Percentiles rank a stretch among this genome's conserved stretches.
Conservation (phyloP, 441 rosid species). For the Bruguiera hainesii region DNA sequence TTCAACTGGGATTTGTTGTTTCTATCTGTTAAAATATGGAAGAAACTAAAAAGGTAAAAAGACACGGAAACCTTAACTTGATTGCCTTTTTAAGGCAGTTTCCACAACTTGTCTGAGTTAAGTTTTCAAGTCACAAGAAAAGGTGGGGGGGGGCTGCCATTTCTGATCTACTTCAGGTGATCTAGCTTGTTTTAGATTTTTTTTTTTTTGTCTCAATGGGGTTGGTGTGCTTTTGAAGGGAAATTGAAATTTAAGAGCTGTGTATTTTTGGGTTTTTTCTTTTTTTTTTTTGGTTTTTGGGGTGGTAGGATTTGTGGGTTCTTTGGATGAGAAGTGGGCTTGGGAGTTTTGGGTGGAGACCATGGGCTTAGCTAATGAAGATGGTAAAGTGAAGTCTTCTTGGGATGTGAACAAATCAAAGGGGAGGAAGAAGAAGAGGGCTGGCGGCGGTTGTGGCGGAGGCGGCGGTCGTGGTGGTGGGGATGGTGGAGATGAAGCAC, state of each 20-base stretch:
- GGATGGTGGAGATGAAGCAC: slow-evolving; percentile 12
- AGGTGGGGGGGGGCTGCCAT: neutral
- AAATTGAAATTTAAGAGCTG: neutral
- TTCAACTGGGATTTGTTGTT: slow-evolving; percentile 4
- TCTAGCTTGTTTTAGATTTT: neutral
- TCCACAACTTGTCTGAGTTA: neutral
- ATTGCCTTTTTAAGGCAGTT: neutral
- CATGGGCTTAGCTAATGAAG: slow-evolving; percentile 3
- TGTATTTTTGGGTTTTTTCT: neutral
- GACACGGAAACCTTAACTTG: neutral
- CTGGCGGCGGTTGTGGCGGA: neutral
- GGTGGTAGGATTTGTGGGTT: neutral
- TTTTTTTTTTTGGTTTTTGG: neutral
- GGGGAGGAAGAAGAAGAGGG: neutral
- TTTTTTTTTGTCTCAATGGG: neutral
- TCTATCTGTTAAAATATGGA: neutral
- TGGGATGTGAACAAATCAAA: neutral
- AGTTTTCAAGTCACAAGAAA: neutral
- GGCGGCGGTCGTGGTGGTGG: neutral
- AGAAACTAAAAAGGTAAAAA: neutral
- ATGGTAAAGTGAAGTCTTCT: slow-evolving; percentile 1
- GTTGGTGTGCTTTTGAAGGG: neutral
- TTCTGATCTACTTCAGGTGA: neutral
- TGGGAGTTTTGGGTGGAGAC: neutral
- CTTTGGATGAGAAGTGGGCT: slow-evolving; percentile 9